phyloP scores from a whole-genome alignment of 257 asterid species.

The Echium plantagineum region DNA sequence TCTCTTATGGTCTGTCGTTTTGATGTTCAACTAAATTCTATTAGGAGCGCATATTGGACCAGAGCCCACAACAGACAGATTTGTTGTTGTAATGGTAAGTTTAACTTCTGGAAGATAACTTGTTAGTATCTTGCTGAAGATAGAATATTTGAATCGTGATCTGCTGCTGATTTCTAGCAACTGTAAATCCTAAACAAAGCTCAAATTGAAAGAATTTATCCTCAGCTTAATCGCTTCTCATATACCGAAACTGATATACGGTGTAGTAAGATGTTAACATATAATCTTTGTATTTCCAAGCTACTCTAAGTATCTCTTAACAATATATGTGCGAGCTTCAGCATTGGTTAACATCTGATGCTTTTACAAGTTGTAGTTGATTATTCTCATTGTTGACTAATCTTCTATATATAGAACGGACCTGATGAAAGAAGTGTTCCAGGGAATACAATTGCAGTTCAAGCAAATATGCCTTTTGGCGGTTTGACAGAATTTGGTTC shows the following conservation, averaged over 20 bases:
- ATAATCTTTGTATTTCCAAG: no score
- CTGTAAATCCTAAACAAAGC: background rate
- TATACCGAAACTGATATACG: background rate
- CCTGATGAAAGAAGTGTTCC: constrained; percentile 95
- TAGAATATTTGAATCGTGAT: no score
- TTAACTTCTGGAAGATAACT: constrained; percentile 1
- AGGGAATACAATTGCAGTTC: constrained; percentile 92
- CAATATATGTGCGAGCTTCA: no score
- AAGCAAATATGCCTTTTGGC: constrained; percentile 91
- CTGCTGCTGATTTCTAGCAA: background rate
- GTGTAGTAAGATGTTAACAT: no score
- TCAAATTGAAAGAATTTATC: background rate
- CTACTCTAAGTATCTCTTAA: no score
- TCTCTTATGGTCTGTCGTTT: no score
- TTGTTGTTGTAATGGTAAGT: constrained; percentile 91
- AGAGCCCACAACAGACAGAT: constrained; percentile 98
- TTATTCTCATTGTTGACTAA: constrained; percentile 2
- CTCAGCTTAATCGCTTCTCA: background rate
- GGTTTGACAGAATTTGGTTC: constrained; percentile 87
- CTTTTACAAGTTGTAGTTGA: background rate
- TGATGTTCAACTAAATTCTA: background rate
- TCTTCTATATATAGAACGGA: constrained; percentile 51
- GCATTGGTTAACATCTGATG: no score
- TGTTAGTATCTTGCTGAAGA: background rate
- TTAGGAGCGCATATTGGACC: constrained; percentile 99